These are phyloP conservation scores for Camellia sinensis DNA, from an alignment of 148 eudicot genomes.

Conservation along the genomic window DNA sequence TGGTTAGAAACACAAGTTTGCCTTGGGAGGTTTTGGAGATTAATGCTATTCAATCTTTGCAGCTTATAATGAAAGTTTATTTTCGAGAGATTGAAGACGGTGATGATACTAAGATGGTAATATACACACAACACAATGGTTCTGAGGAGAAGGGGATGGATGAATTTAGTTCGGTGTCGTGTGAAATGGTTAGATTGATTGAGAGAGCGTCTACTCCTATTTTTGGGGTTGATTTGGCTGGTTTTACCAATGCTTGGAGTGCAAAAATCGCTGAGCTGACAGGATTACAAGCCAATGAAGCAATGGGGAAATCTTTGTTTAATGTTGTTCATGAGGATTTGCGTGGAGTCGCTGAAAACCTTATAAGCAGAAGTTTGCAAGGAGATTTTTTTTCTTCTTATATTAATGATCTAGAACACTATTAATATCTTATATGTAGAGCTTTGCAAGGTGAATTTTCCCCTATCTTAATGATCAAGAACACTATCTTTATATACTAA, in stretches of 20 bases:
- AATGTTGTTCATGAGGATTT: constrained; percentile 34
- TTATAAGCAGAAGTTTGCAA: constrained; percentile 29
- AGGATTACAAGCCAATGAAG: constrained; percentile 33
- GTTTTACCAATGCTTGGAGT: constrained; percentile 48
- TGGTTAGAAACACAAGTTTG: constrained; percentile 32
- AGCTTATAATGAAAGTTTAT: constrained; percentile 36
- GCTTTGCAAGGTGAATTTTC: too few species aligned
- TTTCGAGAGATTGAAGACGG: constrained; percentile 18
- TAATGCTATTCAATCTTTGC: constrained; percentile 47
- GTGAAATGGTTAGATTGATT: constrained; percentile 41
- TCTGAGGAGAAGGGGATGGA: constrained; percentile 9
- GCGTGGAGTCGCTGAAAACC: constrained; percentile 20
- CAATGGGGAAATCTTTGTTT: constrained; percentile 38
- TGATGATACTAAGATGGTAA: not conserved
- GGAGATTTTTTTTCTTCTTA: constrained; percentile 22
- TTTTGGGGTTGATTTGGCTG: constrained; percentile 38
- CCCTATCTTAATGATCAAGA: too few species aligned
- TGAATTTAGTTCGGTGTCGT: constrained; percentile 32
- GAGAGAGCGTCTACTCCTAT: constrained; percentile 47
- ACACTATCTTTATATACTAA: too few species aligned
- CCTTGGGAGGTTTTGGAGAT: constrained; percentile 45
- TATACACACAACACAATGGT: constrained; percentile 9
- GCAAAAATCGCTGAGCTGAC: constrained; percentile 39
- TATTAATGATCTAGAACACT: not conserved
- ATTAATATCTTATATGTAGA: not conserved